These are phyloP conservation scores for Bruguiera hainesii DNA, from an alignment of 441 rosid genomes.

Conservation along the genomic window DNA sequence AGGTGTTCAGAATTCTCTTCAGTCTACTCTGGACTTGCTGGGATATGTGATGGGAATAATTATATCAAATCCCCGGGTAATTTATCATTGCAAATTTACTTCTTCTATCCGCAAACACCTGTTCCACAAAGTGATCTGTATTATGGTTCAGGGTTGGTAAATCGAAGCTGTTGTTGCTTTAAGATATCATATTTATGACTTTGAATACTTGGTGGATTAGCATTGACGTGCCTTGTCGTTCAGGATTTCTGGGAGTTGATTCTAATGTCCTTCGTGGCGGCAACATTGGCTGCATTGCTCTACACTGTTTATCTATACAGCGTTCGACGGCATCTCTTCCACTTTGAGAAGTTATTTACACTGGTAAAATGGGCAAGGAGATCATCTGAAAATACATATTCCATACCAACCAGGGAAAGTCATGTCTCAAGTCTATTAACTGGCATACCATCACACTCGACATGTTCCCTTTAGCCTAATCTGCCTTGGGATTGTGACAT, in stretches of 20 bases:
- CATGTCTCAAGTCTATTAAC: too few relatives aligned
- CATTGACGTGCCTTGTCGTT: not conserved
- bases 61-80: conserved; percentile 68
- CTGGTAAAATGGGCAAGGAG: conserved; percentile 10
- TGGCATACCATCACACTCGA: too few relatives aligned
- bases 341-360: conserved; percentile 43
- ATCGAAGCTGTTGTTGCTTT: not conserved
- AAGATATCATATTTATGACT: conserved; percentile 4
- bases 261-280: conserved; percentile 44
- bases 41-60: conserved; percentile 66
- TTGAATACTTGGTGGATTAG: not conserved
- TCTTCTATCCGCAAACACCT: not conserved
- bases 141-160: not conserved
- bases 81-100: not conserved
- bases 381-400: not conserved
- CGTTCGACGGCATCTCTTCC: conserved; percentile 60
- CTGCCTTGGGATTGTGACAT: too few relatives aligned
- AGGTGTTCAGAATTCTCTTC: conserved; percentile 90
- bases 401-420: too few relatives aligned
- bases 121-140: not conserved
- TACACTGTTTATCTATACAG: conserved; percentile 48
- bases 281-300: conserved; percentile 54
- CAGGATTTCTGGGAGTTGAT: conserved; percentile 87
- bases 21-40: conserved; percentile 58
- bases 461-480: too few relatives aligned